Base-by-base conservation (phyloP, 257 asterid genomes). In the Schizonepeta tenuifolia region DNA sequence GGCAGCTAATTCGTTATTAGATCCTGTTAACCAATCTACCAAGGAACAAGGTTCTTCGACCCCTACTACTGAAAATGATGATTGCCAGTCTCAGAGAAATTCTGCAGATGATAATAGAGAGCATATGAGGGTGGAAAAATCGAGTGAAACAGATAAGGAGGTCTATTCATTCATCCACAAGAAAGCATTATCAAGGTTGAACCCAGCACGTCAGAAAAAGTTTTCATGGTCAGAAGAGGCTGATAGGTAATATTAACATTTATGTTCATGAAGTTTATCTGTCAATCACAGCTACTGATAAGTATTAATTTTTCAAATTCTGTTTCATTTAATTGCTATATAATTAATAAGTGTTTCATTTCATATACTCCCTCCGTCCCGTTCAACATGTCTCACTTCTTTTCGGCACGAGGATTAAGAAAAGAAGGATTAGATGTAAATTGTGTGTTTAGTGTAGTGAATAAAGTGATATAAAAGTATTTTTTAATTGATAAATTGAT, bases 151-250 rank as follows among this genome's bases (percentile, higher is more conserved):
- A 69, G 84, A 82, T 69, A 76, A 82, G 55, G 79, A 64, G 43
- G 75, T 75, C 18, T 75, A 76, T 65, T 76, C 74, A 54, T 76
- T 82, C 74, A 80, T 87, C 76, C 83, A 72, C 72, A 86, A 81
- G 75, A 75, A 69, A 79, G 88, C 90, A 74, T 76, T 80, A 69
- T 84, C 95, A 70, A 89, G 73, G 75, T 81, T 80, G 79, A 86
- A 78, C 57, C 66, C 86, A 36, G 70, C 76, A 55, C 93, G 89
- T 26, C 83, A 65, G 75, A 87, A 74, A 76, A 88, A 78, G 81
- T 94, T 86, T 85, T 78, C 71, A 9, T 94, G 99, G 99, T 86
- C 90, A 54, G 97, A 94, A 66, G 91, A 82, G 69, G 89, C 94
- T 69, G 99, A 91, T 65, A 89, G 98, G 98, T 94, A 86, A 82